Evolutionary conservation across 257 asterid species (phyloP), one percentile per base, ranked within the genome.

Genomic region (Solanum pimpinellifolium): DNA sequence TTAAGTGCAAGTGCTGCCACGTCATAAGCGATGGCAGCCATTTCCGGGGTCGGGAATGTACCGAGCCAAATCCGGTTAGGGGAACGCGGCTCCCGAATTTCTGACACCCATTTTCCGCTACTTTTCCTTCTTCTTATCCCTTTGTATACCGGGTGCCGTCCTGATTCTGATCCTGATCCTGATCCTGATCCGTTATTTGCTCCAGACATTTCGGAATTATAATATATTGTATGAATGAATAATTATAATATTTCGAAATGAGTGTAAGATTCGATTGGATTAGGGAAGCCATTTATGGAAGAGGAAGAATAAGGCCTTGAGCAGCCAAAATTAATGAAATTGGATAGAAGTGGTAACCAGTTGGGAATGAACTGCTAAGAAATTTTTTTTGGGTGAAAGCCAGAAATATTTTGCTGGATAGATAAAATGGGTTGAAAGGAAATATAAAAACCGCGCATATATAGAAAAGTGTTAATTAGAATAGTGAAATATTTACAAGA

Each of bases 61-160:
- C 96, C 96, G 1, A 93, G 93, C 96, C 96, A 93, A 47, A 93
- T 93, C 65, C 96, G 56, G 35, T 93, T 93, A 0, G 94, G 94
- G 2, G 94, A 92, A 18, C 74, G 86, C 3, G 94, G 96, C 87
- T 93, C 93, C n/a, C 96, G 93, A 81, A 93, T 93, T 87, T 93
- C 96, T 11, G 96, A 93, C 10, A 93, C 96, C 96, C 96, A 93
- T 84, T 93, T 93, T 0, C 90, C 90, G 52, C 89, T 92, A 86
- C 90, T 88, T 88, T 91, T 93, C 27, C 98, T 89, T 29, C 89
- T 89, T 44, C 98, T 83, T 16, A 94, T 95, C 0, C 98, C 98
- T 4, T 94, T 94, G 91, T 87, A 95, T 12, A 59, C 14, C 0
- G 92, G 90, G 87, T 83, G 92, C 16, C 92, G 87, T 41, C 95